Base-by-base conservation (phyloP, 768 basidiomycete species). In the Wakefieldia striispora region DNA sequence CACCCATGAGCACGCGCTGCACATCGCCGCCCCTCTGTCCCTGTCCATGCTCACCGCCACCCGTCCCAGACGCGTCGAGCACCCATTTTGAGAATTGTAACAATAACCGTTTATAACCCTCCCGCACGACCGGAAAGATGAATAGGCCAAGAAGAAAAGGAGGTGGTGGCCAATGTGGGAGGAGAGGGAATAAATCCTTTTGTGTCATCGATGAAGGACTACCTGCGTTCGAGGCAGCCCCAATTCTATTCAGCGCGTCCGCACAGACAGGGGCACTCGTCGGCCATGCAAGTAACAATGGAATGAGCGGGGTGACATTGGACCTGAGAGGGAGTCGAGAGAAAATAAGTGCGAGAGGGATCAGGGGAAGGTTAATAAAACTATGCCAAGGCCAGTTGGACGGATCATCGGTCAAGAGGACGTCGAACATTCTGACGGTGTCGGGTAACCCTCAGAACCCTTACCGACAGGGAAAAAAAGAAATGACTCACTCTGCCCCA, bases 331-430 rank as follows among this genome's bases (percentile, higher is more conserved):
- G 73, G 37, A 82, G 74, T 35, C 85, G 82, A 27, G 85, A 79
- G 26, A 81, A 67, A 59, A 90, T 73, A 53, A 91, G 81, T 23
- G 78, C 75, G 38, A 88, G 63, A 0, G 89, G 87, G 35, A 91
- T 75, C 29, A 86, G 66, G 7, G 86, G 87, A 14, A 91, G 80
- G 63, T 90, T 84, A 61, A 88, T 64, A 69, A 78, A 88, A 33
- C 86, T 84, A 39, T 82, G 79, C 80, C 82, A 83, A 1, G 86
- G 83, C 89, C 89, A 91, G 45, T 83, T 80, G 35, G 72, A 69
- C 1, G 83, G 83, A 59, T 91, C 84, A 52, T 85, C 77, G 0
- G 85, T 81, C 14, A 91, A 66, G 29, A 90, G 72, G 17, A 80
- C 54, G 43, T 81, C 74, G 58, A 77, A 87, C 78, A 87, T 82